Conservation (phyloP, 2,329 filamentous ascomycete species). For the Phyllosticta citrichinensis region DNA sequence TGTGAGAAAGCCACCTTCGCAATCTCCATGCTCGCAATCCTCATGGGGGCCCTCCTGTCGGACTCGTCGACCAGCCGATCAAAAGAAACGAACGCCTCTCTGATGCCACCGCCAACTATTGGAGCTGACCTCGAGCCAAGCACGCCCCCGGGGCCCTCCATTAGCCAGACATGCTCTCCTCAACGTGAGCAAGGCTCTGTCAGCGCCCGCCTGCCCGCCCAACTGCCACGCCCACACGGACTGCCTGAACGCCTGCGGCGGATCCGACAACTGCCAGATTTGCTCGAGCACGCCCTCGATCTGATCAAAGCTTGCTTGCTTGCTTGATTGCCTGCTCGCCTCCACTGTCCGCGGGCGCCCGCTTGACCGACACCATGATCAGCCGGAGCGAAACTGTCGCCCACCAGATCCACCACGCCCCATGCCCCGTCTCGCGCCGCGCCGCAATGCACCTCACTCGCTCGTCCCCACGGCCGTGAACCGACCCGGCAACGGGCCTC, state of each 20-base stretch:
- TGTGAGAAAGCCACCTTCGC: conserved; percentile 23
- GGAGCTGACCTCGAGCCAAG: neutral
- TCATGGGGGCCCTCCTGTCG: neutral
- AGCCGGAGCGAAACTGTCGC: neutral
- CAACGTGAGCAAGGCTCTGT: neutral
- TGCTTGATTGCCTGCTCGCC: no score
- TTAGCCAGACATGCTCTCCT: neutral
- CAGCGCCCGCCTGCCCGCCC: neutral
- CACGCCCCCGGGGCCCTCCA: neutral
- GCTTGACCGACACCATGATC: neutral
- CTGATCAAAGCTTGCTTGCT: neutral
- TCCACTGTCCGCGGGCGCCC: no score
- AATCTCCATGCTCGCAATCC: conserved; percentile 11
- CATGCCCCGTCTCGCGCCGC: conserved; percentile 7
- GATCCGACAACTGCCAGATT: neutral
- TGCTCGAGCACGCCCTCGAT: neutral
- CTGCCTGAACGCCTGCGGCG: neutral
- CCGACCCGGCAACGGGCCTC: conserved; percentile 9
- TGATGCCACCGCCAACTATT: neutral
- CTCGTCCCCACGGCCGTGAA: conserved; percentile 4
- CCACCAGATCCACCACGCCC: neutral
- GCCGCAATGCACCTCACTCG: conserved; percentile 3
- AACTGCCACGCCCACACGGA: neutral
- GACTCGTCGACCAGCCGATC: conserved; percentile 10
- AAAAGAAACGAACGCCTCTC: conserved; percentile 11